These are phyloP conservation scores for Aplosporella prunicola DNA, from an alignment of 2,329 filamentous ascomycete species.

Conservation along the genomic window DNA sequence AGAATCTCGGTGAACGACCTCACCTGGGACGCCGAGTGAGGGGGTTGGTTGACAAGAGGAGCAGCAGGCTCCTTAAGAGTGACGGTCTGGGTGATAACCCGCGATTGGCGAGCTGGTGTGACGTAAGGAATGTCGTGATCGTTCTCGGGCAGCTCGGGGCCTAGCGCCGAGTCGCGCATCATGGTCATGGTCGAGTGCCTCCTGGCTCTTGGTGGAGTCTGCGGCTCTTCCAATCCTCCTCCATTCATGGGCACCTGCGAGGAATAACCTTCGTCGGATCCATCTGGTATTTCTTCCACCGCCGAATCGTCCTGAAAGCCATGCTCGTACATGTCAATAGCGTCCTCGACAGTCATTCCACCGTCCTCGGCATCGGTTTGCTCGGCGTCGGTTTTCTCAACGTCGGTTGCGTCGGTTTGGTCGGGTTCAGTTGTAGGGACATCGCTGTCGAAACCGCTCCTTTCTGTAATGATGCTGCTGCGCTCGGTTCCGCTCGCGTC, in stretches of 20 bases:
- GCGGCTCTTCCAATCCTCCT: slow-evolving; percentile 11
- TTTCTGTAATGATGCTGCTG: slow-evolving; percentile 72
- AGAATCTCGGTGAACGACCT: slow-evolving; percentile 7
- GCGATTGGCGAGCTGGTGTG: slow-evolving; percentile 6
- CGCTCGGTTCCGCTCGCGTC: slow-evolving; percentile 61
- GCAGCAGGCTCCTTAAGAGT: too few relatives aligned
- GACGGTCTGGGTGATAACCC: too few relatives aligned
- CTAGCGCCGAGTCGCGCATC: slow-evolving; percentile 8
- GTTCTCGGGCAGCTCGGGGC: slow-evolving; percentile 5
- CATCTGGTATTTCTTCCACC: slow-evolving; percentile 21
- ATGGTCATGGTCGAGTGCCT: slow-evolving; percentile 8
- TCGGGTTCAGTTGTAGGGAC: slow-evolving; percentile 44
- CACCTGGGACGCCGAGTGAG: slow-evolving; percentile 6
- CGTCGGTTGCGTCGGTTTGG: slow-evolving; percentile 13
- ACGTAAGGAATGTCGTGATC: slow-evolving; percentile 10
- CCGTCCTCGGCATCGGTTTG: slow-evolving; percentile 25
- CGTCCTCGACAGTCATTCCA: slow-evolving; percentile 51
- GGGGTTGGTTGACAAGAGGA: too few relatives aligned
- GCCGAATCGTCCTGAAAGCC: slow-evolving; percentile 41
- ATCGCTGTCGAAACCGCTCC: slow-evolving; percentile 62
- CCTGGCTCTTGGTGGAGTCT: slow-evolving; percentile 9
- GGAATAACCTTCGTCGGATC: slow-evolving; percentile 16
- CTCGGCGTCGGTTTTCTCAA: slow-evolving; percentile 15
- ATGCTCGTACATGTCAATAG: slow-evolving; percentile 51
- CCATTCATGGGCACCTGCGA: slow-evolving; percentile 13